phyloP scores from a whole-genome alignment of 1,284 basidiomycete genomes.

The Coriolopsis trogii region DNA sequence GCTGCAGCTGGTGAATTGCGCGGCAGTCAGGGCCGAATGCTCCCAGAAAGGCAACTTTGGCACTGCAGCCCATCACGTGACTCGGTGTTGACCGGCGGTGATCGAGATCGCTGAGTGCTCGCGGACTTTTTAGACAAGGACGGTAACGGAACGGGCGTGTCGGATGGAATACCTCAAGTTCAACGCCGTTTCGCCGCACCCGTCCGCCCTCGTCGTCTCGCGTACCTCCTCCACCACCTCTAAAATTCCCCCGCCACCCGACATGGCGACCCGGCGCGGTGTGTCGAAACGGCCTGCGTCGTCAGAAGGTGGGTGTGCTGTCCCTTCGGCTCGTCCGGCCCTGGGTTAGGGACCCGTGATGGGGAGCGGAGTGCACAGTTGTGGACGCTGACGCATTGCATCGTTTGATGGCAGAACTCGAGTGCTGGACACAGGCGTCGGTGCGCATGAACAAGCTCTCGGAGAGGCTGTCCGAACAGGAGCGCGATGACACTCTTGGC shows the following conservation, averaged over 20 bases:
- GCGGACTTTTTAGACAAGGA: conserved; percentile 23
- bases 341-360: background rate
- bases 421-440: conserved; percentile 70
- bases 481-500: conserved; percentile 59
- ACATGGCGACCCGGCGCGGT: conserved; percentile 60
- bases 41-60: too few relatives aligned
- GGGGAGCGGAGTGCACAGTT: background rate
- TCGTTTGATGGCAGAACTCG: conserved; percentile 51
- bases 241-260: conserved; percentile 9
- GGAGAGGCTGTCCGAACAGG: conserved; percentile 51
- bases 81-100: conserved; percentile 6
- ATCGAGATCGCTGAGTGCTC: conserved; percentile 23
- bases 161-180: conserved; percentile 25
- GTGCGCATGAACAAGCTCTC: conserved; percentile 57
- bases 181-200: conserved; percentile 18
- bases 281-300: conserved; percentile 55
- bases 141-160: conserved; percentile 26
- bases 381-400: conserved; percentile 1
- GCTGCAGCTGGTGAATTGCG: too few relatives aligned
- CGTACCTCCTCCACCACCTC: conserved; percentile 10
- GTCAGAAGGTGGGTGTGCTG: conserved; percentile 50
- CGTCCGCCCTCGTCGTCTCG: conserved; percentile 18
- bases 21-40: too few relatives aligned
- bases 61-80: too few relatives aligned
- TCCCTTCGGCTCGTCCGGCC: too few relatives aligned